phyloP scores from a whole-genome alignment of 495 filamentous ascomycete genomes.

The Penicillium macrosclerotiorum region DNA sequence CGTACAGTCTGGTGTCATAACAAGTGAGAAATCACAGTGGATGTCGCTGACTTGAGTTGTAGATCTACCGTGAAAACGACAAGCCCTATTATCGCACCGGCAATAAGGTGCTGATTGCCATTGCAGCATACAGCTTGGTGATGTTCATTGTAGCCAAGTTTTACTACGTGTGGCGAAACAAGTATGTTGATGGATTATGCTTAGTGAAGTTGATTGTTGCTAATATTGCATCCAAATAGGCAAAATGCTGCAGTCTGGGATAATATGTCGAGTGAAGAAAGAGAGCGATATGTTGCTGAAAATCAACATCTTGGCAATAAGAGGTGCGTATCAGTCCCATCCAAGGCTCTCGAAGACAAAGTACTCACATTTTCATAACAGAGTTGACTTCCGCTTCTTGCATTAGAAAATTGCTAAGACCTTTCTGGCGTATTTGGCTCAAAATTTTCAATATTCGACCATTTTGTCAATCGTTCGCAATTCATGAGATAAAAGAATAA shows the following conservation, averaged over 20 bases:
- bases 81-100: slow-evolving; percentile 65
- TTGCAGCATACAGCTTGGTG: slow-evolving; percentile 52
- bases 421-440: not conserved
- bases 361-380: slow-evolving; percentile 14
- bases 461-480: not conserved
- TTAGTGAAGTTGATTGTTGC: too few species aligned
- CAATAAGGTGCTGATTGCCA: slow-evolving; percentile 60
- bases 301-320: slow-evolving; percentile 71
- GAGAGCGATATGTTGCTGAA: slow-evolving; percentile 59
- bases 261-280: slow-evolving; percentile 60
- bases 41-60: slow-evolving; percentile 2
- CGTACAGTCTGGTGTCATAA: slow-evolving; percentile 11
- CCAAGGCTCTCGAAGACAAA: not conserved
- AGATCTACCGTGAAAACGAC: slow-evolving; percentile 65
- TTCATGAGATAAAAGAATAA: not conserved
- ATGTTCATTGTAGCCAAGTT: slow-evolving; percentile 56
- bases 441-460: not conserved
- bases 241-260: slow-evolving; percentile 50
- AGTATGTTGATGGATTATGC: slow-evolving; percentile 31
- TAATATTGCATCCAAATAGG: too few species aligned
- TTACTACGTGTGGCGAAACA: slow-evolving; percentile 65
- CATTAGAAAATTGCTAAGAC: slow-evolving; percentile 29
- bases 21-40: not conserved
- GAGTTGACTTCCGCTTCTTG: slow-evolving; percentile 54
- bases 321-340: slow-evolving; percentile 35